Percentiles rank a stretch among this genome's conserved stretches.
Evolutionary conservation across 441 rosid genomes (phyloP).

Genomic region (Hura crepitans): DNA sequence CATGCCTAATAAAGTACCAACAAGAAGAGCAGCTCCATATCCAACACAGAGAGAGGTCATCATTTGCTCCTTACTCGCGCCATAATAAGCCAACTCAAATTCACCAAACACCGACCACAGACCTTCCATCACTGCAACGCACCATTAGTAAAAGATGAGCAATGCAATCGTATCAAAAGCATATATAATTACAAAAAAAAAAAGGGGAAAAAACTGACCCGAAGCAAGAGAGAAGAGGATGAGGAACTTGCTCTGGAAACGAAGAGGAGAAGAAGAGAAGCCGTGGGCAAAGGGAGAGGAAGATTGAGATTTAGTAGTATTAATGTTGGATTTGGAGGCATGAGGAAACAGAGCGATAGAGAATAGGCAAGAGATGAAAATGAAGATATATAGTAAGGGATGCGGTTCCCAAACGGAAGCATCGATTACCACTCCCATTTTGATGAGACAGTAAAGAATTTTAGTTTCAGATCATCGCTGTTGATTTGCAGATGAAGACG

Average conservation of each 20-base stretch:
- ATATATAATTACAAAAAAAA: not conserved
- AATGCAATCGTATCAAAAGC: not conserved
- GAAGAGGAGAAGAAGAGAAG: slow-evolving; percentile 39
- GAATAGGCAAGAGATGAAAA: slow-evolving; percentile 51
- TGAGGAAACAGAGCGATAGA: slow-evolving; percentile 51
- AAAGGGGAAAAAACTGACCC: slow-evolving; percentile 34
- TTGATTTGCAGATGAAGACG: not conserved
- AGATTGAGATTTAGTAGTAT: slow-evolving; percentile 26
- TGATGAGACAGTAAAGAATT: not conserved
- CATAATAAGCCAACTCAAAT: slow-evolving; percentile 48
- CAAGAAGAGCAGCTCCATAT: slow-evolving; percentile 48
- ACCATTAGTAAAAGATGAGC: not conserved
- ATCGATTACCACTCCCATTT: slow-evolving; percentile 56
- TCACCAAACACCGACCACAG: slow-evolving; percentile 81
- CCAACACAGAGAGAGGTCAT: slow-evolving; percentile 51
- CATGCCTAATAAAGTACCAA: slow-evolving; percentile 60
- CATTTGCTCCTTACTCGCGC: slow-evolving; percentile 48
- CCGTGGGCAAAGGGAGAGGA: slow-evolving; percentile 45
- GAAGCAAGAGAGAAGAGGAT: slow-evolving; percentile 66
- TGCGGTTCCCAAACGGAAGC: slow-evolving; percentile 68
- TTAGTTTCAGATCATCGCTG: not conserved
- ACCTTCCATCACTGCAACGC: slow-evolving; percentile 59
- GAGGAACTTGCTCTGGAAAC: slow-evolving; percentile 63
- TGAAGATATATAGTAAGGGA: slow-evolving; percentile 47
- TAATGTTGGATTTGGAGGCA: slow-evolving; percentile 28